Evolutionary conservation across 352 stramenopile genomes (phyloP), one percentile per base, ranked within the genome.

Genomic region (Globisporangium recalcitrans): DNA sequence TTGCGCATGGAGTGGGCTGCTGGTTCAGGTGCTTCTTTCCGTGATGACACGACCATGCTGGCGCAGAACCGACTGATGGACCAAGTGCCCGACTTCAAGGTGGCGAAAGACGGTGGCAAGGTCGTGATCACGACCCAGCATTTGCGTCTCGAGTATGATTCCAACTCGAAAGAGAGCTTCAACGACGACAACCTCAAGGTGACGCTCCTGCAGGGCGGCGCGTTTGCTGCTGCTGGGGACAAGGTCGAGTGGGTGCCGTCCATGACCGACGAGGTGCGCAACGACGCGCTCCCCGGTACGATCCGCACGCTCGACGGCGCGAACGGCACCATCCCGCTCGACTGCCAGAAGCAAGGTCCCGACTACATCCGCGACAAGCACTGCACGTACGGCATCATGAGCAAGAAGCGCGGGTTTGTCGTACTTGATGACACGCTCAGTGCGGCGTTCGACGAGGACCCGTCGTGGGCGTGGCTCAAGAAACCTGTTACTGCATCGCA

Each of bases 361-460:
- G 63, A 71, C 9, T 65, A 78, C 48, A 65, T 66, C 21, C 69
- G 73, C 44, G 63, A 72, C 38, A 67, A 49, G 13, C 75, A 83
- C 55, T 83, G 75, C 49, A 77, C 71, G 40, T 74, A 69, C 38
- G 75, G 63, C 8, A 21, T 84, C 42, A 60, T 83, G 32, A 77
- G 65, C 44, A 59, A 54, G 38, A 70, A 63, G 46, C 56, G 62
- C n/a, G 75, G 75, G 11, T 78, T 61, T 42, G 67, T 60, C 4
- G 71, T 81, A 26, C 48, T 78, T 4, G 71, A 83, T 26, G 75
- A 84, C 57, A 68, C 62, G 11, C 60, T 76, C 31, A 63, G 38
- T 19, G 57, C 58, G 1, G 64, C 68, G 26, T 60, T 72, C 26
- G 61, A 76, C 60, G 52, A 69, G 10, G 58, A 72, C 13, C 52